phyloP scores from a whole-genome alignment of 106 monocot genomes.

The Platanthera guangdongensis region DNA sequence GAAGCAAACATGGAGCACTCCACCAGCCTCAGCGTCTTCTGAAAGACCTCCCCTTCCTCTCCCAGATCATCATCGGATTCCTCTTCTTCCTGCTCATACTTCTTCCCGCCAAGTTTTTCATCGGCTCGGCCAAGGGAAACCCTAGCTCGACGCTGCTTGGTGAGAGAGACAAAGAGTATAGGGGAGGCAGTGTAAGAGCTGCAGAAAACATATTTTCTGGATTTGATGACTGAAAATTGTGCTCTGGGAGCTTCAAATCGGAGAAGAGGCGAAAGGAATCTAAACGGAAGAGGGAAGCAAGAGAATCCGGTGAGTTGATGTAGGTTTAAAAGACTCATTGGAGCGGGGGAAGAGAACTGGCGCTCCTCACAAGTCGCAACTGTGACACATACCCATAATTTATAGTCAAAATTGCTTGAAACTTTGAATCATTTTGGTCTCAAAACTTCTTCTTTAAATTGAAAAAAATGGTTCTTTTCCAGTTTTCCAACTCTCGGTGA shows the following conservation, averaged over 20 bases:
- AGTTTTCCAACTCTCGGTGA: no score
- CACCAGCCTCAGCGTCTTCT: slow-evolving; percentile 75
- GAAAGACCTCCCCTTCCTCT: slow-evolving; percentile 41
- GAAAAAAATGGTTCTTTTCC: no score
- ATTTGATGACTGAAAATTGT: background rate
- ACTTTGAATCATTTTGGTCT: no score
- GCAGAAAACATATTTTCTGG: background rate
- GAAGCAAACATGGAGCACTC: slow-evolving; percentile 99
- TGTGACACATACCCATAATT: no score
- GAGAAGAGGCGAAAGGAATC: background rate
- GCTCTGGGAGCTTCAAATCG: background rate
- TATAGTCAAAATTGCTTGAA: no score
- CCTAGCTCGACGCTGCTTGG: background rate
- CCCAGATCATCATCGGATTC: slow-evolving; percentile 37
- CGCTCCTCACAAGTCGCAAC: background rate
- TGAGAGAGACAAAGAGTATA: background rate
- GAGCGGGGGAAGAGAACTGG: background rate
- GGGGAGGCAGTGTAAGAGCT: background rate
- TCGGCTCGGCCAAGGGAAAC: slow-evolving; percentile 7
- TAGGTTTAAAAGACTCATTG: background rate
- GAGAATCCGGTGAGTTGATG: background rate
- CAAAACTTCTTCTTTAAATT: no score
- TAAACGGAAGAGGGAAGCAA: background rate
- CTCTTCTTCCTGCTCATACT: background rate
- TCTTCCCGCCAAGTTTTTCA: background rate